Percentiles rank a stretch among this genome's conserved stretches.
phyloP scores from a whole-genome alignment of 1,284 basidiomycete species.

The Coniferiporia weirii region DNA sequence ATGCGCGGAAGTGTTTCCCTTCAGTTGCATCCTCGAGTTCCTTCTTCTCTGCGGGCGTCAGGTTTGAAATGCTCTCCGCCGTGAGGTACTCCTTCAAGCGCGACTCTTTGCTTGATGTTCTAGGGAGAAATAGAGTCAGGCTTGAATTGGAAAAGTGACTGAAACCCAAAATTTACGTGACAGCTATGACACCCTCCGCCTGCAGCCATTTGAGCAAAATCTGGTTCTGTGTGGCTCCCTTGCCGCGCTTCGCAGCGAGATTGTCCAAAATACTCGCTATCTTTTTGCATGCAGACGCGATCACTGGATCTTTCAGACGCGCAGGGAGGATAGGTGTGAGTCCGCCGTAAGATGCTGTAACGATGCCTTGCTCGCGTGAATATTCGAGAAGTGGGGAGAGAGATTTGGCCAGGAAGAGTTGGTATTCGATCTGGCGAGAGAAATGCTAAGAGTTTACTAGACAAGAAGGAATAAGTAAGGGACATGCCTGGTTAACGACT shows the following conservation, averaged over 20 bases:
- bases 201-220: constrained; percentile 59
- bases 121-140: too few relatives aligned
- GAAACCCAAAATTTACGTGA: constrained; percentile 58
- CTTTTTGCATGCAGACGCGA: constrained; percentile 34
- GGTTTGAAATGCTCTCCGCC: constrained; percentile 46
- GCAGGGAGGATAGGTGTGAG: constrained; percentile 54
- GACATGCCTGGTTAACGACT: constrained; percentile 70
- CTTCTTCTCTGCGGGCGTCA: constrained; percentile 56
- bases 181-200: constrained; percentile 52
- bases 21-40: constrained; percentile 59
- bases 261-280: constrained; percentile 46
- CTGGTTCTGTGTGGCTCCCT: constrained; percentile 46
- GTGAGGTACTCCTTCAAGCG: constrained; percentile 66
- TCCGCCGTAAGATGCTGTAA: constrained; percentile 64
- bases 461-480: neutral
- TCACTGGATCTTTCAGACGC: constrained; percentile 48
- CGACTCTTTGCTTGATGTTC: constrained; percentile 33
- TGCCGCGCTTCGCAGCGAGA: constrained; percentile 20
- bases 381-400: constrained; percentile 50
- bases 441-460: neutral
- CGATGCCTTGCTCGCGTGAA: constrained; percentile 57
- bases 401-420: constrained; percentile 70
- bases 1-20: constrained; percentile 53
- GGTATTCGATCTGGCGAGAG: constrained; percentile 62
- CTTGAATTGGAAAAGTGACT: too few relatives aligned